phyloP scores from a whole-genome alignment of 2,329 filamentous ascomycete species.

The Trichoderma breve region DNA sequence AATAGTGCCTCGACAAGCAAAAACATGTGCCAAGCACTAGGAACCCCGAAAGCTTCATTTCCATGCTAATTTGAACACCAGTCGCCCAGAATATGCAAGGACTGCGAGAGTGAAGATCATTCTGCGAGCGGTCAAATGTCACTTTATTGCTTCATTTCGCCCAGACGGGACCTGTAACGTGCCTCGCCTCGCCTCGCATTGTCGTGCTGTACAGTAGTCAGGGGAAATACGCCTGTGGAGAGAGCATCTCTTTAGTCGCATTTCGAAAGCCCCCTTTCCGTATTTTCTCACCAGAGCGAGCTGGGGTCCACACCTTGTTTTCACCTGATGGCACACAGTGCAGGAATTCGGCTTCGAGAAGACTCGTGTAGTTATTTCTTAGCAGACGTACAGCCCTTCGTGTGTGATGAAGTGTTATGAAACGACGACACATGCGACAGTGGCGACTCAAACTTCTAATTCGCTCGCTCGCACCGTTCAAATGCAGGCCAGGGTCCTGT shows the following conservation, averaged over 20 bases:
- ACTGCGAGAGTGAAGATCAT: neutral
- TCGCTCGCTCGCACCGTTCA: neutral
- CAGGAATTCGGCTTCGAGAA: neutral
- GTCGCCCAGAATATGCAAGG: neutral
- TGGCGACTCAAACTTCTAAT: neutral
- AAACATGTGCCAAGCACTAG: neutral
- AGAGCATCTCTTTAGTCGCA: neutral
- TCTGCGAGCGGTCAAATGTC: neutral
- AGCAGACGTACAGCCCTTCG: neutral
- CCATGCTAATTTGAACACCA: neutral
- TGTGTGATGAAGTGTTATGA: neutral
- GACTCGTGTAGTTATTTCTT: neutral
- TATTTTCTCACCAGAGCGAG: neutral
- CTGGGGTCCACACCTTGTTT: neutral
- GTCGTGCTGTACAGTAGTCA: neutral
- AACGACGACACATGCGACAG: neutral
- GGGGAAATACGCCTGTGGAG: neutral
- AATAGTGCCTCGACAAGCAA: neutral
- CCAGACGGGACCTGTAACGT: conserved; percentile 1
- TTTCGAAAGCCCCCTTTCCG: neutral
- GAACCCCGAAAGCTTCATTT: neutral
- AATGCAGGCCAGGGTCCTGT: neutral
- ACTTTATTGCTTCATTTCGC: neutral
- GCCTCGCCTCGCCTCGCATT: neutral
- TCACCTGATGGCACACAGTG: neutral